Percentiles rank a stretch among this genome's conserved stretches.
Evolutionary conservation across 768 basidiomycete species (phyloP).

Genomic region (Russula olivacea): DNA sequence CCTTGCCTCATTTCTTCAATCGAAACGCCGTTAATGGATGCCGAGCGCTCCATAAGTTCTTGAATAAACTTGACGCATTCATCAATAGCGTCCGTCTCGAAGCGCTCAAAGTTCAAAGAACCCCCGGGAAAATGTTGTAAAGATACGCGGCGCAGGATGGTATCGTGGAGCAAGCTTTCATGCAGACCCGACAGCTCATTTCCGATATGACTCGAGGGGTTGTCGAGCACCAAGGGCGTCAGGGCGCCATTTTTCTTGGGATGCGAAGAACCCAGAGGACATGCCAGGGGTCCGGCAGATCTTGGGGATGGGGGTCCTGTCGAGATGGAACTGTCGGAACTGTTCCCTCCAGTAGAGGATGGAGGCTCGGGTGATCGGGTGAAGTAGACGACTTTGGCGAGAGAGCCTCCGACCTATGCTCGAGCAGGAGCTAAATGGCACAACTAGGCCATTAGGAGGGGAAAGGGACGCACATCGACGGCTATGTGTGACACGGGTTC

Average conservation of each 20-base stretch:
- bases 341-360: slow-evolving; percentile 59
- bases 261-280: slow-evolving; percentile 33
- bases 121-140: slow-evolving; percentile 90
- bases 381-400: slow-evolving; percentile 98
- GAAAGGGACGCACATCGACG: slow-evolving; percentile 69
- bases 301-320: slow-evolving; percentile 36
- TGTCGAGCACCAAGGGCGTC: slow-evolving; percentile 64
- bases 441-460: slow-evolving; percentile 15
- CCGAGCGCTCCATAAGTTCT: slow-evolving; percentile 79
- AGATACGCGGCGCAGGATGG: slow-evolving; percentile 61
- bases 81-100: slow-evolving; percentile 86
- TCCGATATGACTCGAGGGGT: slow-evolving; percentile 32
- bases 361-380: slow-evolving; percentile 87
- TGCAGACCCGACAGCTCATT: slow-evolving; percentile 35
- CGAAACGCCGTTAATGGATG: slow-evolving; percentile 76
- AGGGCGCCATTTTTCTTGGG: slow-evolving; percentile 63
- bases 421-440: slow-evolving; percentile 13
- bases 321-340: slow-evolving; percentile 41
- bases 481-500: slow-evolving; percentile 98
- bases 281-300: slow-evolving; percentile 28
- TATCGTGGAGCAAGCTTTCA: slow-evolving; percentile 49
- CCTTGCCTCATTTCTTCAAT: slow-evolving; percentile 86
- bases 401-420: slow-evolving; percentile 87
- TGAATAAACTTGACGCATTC: slow-evolving; percentile 84
- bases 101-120: slow-evolving; percentile 94